Evolutionary conservation across 306 rosid genomes (phyloP), one percentile per base, ranked within the genome.

Genomic region (Spatholobus suberectus): DNA sequence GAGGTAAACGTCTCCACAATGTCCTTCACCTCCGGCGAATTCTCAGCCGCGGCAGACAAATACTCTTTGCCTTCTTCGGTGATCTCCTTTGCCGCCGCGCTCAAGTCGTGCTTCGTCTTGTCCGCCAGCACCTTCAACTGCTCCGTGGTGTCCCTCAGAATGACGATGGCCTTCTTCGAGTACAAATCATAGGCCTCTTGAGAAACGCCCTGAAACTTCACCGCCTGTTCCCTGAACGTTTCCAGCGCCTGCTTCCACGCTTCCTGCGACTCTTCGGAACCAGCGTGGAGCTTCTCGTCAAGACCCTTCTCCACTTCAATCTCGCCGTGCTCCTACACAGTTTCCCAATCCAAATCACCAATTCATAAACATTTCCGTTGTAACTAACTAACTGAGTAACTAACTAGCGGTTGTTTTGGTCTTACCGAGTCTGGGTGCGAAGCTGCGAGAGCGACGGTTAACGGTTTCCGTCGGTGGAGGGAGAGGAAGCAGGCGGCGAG

Each of bases 1-100:
- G 90, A 52, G 57, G 93, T 85, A 82, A 90, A 90, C 8, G 95
- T 88, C 57, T 94, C 92, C 68, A 94, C 92, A 81, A 94, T 88
- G 76, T 92, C 97, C 89, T 89, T 92, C 76, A 96, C 92, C 21
- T 96, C 99, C 0, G 98, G 99, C 15, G 90, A 91, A 55, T 88
- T 86, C 74, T 94, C 88, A 14, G 97, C 54, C 13, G 96, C 99
- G 3, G 88, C 68, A 67, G 93, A 70, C 44, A 94, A 68, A 83
- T 89, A 92, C 69, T 83, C 94, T 90, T 89, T 92, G 32, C 98
- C 93, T 67, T 94, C 98, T 62, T 90, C 95, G 38, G 94, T 63
- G 29, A 92, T 80, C 70, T 89, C 99, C 78, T 91, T 88, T 1
- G 93, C 93, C 20, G 85, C 88, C 82, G 73, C 90, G 73, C 81